Evolutionary conservation across 116 monocot genomes (phyloP), one percentile per base, ranked within the genome.

Genomic region (Phalaenopsis hybrid): DNA sequence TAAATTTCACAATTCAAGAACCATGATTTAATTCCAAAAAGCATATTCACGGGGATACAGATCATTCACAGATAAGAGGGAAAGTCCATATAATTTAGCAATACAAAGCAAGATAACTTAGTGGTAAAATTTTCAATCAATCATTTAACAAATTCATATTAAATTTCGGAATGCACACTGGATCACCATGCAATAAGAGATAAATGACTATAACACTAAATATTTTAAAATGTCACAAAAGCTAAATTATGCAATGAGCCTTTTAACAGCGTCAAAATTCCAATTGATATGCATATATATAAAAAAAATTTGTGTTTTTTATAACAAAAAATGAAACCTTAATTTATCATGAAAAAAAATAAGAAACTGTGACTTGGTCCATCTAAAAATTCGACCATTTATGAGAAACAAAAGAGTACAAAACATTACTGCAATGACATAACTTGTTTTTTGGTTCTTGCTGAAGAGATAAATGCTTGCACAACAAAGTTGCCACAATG

Each of bases 401-500:
- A 73, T 6, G 9, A 55, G 41, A 5, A 34, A 75, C 75, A 45
- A 45, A 75, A 43, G 2, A 46, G 5, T 45, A 6, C 3, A 75
- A 21, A 46, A n/a, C 45, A n/a, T 20, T 45, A n/a, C 45, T 45
- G 15, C 37, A 9, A 45, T n/a, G n/a, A 75, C 86, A 63, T 95
- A 37, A 99, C 99, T 45, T 99, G 95, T 83, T 81, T 84, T 68
- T 77, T 79, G 55, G 84, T 87, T 86, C 83, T 93, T 48, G 88
- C 84, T 57, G 95, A 95, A 80, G 95, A 86, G 78, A 99, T 79
- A 68, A 99, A 79, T 81, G 99, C 90, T 89, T 99, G 99, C 79
- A 93, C 88, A 79, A 92, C 93, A 79, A 93, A 99, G 61, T 95
- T 99, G 11, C 99, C 99, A 85, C 88, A 95, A 4, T 81, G 85